Evolutionary conservation across 2,329 filamentous ascomycete species (phyloP).

Genomic region (Xylariaceae sp.): DNA sequence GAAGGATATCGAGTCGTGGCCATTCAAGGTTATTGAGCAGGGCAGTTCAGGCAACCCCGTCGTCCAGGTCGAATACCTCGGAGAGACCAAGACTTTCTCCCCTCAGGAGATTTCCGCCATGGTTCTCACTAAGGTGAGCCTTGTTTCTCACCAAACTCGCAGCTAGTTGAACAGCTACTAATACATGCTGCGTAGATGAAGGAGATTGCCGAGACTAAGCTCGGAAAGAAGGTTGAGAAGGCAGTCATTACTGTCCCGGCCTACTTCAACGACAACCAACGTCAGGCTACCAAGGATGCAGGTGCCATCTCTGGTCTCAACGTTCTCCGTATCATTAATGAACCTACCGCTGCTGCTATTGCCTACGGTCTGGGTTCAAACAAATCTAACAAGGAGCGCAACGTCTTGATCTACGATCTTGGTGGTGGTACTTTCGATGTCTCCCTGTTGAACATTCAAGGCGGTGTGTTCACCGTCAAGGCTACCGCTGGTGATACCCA

Average conservation of each 20-base stretch:
- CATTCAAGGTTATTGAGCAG: constrained; percentile 96
- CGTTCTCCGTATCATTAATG: constrained; percentile 99
- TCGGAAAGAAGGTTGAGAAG: constrained; percentile 99
- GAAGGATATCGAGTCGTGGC: constrained; percentile 99
- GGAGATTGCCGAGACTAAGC: constrained; percentile 97
- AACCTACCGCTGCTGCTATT: constrained; percentile 97
- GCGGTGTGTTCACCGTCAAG: constrained; percentile 99
- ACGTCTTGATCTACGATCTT: constrained; percentile 99
- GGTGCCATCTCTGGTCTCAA: constrained; percentile 97
- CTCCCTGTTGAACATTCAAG: constrained; percentile 97
- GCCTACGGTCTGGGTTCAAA: constrained; percentile 96
- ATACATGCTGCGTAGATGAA: constrained; percentile 74
- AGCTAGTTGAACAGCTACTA: constrained; percentile 16
- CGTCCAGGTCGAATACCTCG: constrained; percentile 95
- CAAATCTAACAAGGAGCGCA: constrained; percentile 97
- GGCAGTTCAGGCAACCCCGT: constrained; percentile 74
- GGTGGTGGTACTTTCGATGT: constrained; percentile 99
- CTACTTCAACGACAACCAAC: constrained; percentile 99
- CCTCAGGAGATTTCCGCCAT: constrained; percentile 99
- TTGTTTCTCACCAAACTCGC: neutral
- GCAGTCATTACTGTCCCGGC: constrained; percentile 98
- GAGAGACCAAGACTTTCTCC: constrained; percentile 93
- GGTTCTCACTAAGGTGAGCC: constrained; percentile 90
- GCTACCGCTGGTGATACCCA: constrained; percentile 97
- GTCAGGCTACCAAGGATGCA: constrained; percentile 98